A percentile compares a stretch with the other conserved stretches of the same genome.
phyloP scores from a whole-genome alignment of 2,329 filamentous ascomycete species.

The Ophiocordyceps robertsii region DNA sequence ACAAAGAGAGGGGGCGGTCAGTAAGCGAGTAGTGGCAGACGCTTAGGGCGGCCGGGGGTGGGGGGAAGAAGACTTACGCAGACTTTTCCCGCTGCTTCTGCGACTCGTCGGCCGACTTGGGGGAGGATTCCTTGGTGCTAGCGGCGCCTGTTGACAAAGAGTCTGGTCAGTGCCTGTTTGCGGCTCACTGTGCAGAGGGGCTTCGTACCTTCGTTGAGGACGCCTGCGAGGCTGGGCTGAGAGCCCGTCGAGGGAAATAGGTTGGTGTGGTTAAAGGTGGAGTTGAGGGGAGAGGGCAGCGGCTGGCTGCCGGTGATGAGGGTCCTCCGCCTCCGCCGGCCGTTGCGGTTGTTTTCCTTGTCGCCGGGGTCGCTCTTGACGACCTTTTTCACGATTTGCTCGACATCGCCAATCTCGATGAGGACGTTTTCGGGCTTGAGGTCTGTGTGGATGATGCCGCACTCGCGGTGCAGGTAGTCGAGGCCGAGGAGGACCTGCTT shows the following conservation, averaged over 20 bases:
- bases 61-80: constrained; percentile 49
- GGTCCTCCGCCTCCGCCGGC: constrained; percentile 75
- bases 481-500: constrained; percentile 93
- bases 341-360: constrained; percentile 86
- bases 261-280: constrained; percentile 72
- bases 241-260: constrained; percentile 50
- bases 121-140: constrained; percentile 29
- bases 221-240: constrained; percentile 68
- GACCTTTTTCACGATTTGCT: constrained; percentile 94
- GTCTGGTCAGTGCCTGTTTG: background rate
- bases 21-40: background rate
- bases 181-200: background rate
- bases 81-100: constrained; percentile 86
- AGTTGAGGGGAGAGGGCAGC: constrained; percentile 84
- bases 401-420: constrained; percentile 97
- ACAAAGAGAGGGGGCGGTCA: background rate
- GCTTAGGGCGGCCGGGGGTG: constrained; percentile 2
- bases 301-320: constrained; percentile 96
- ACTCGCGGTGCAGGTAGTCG: constrained; percentile 94
- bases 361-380: constrained; percentile 66
- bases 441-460: constrained; percentile 97
- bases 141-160: constrained; percentile 14
- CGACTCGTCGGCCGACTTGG: constrained; percentile 43
- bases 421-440: constrained; percentile 96
- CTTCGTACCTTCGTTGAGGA: constrained; percentile 63